Evolutionary conservation across 768 basidiomycete genomes (phyloP).

Genomic region (Calocera cornea): DNA sequence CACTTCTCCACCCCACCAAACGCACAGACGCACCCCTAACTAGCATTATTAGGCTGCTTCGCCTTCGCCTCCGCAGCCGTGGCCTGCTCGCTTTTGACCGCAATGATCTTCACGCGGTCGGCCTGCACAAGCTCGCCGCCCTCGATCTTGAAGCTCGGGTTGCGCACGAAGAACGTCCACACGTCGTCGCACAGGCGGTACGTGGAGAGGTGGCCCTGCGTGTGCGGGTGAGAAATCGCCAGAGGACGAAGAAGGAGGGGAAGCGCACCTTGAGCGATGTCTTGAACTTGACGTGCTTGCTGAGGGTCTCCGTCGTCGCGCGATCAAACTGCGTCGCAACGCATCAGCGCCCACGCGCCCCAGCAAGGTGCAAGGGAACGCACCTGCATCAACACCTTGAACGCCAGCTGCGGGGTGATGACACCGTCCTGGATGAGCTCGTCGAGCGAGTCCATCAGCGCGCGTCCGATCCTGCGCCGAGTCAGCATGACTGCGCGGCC

Average conservation of each 20-base stretch:
- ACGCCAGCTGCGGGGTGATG: constrained; percentile 95
- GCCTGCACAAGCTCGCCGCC: constrained; percentile 61
- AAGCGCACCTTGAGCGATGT: constrained; percentile 70
- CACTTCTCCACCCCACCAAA: background rate
- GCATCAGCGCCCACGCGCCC: background rate
- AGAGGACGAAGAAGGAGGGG: background rate
- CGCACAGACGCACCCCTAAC: background rate
- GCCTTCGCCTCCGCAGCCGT: constrained; percentile 72
- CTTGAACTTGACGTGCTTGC: constrained; percentile 89
- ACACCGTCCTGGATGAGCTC: constrained; percentile 93
- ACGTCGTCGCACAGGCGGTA: constrained; percentile 92
- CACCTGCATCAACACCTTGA: constrained; percentile 97
- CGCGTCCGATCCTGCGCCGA: constrained; percentile 77
- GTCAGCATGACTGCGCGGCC: background rate
- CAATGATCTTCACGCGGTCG: constrained; percentile 88
- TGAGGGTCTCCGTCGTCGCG: constrained; percentile 81
- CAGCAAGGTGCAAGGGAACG: constrained; percentile 1
- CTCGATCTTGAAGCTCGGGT: constrained; percentile 93
- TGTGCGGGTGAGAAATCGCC: background rate
- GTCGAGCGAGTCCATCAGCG: constrained; percentile 93
- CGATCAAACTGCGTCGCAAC: constrained; percentile 69
- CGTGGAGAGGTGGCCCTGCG: constrained; percentile 75
- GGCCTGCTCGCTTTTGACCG: constrained; percentile 90
- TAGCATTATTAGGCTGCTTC: background rate
- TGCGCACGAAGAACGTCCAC: constrained; percentile 96